Conservation (phyloP, 2,329 filamentous ascomycete genomes). For the Pseudogymnoascus sp. region DNA sequence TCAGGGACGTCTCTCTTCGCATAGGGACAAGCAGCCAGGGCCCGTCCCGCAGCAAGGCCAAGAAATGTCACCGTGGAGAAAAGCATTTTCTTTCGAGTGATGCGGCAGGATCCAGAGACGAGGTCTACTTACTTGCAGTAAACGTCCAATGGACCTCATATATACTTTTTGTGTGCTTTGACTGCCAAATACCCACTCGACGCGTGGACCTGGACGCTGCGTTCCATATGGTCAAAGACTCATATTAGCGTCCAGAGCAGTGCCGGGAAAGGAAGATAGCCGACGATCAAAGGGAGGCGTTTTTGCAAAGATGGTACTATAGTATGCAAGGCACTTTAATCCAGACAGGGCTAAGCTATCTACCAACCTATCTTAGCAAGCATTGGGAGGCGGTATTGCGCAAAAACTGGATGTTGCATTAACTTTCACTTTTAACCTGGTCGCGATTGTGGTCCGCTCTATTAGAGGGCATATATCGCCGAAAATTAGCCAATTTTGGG, state of each 20-base stretch:
- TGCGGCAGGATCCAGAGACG: background rate
- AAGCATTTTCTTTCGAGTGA: slow-evolving; percentile 9
- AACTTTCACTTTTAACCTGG: background rate
- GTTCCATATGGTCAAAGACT: background rate
- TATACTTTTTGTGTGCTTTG: background rate
- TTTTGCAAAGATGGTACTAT: background rate
- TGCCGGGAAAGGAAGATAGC: background rate
- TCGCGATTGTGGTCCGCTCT: background rate
- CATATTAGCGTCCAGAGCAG: background rate
- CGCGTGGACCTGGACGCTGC: background rate
- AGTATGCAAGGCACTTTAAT: background rate
- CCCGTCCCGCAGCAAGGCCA: background rate
- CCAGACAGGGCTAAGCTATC: background rate
- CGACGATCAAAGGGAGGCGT: background rate
- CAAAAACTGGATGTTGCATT: background rate
- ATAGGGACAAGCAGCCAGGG: background rate
- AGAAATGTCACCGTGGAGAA: background rate
- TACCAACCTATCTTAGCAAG: background rate
- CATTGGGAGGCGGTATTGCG: background rate
- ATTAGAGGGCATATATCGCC: background rate
- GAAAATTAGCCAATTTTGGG: background rate
- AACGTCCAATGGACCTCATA: background rate
- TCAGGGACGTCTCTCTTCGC: background rate
- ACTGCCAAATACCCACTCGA: background rate
- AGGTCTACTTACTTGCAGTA: background rate